Evolutionary conservation across 2,329 filamentous ascomycete species (phyloP).

Genomic region (Nemania sp.): DNA sequence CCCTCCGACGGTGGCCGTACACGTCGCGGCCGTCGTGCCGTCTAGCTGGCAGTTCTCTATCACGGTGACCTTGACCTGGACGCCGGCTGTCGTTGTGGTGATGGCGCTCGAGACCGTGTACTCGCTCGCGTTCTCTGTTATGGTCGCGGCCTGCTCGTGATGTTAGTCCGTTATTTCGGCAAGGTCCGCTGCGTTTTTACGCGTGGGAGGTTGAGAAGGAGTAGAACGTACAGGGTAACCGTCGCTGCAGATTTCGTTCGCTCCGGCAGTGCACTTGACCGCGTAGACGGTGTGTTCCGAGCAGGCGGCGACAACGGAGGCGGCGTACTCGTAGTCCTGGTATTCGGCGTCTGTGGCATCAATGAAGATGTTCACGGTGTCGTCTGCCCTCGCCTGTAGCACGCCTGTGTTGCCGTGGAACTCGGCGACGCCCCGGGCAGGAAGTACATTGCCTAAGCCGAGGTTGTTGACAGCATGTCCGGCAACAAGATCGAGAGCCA

Average conservation of each 20-base stretch:
- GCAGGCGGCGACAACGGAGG: slow-evolving; percentile 34
- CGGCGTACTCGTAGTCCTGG: slow-evolving; percentile 29
- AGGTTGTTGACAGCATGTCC: slow-evolving; percentile 28
- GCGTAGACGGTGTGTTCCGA: slow-evolving; percentile 23
- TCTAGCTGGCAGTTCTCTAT: slow-evolving; percentile 26
- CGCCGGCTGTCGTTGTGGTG: slow-evolving; percentile 6
- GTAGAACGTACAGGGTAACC: slow-evolving; percentile 23
- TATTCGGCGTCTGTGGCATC: neutral
- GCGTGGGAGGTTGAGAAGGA: neutral
- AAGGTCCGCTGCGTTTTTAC: too few relatives aligned
- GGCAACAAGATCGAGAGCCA: slow-evolving; percentile 31
- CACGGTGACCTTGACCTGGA: slow-evolving; percentile 10
- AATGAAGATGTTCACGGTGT: slow-evolving; percentile 31
- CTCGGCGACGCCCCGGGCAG: slow-evolving; percentile 10
- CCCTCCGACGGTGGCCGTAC: slow-evolving; percentile 14
- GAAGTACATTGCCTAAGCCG: slow-evolving; percentile 4
- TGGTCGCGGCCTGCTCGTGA: slow-evolving; percentile 7
- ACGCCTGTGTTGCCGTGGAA: neutral
- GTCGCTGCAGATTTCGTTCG: slow-evolving; percentile 12
- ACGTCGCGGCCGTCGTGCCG: slow-evolving; percentile 31
- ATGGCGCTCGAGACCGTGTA: slow-evolving; percentile 22
- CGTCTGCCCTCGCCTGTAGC: slow-evolving; percentile 9
- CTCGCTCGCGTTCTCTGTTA: slow-evolving; percentile 32
- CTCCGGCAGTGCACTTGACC: slow-evolving; percentile 25
- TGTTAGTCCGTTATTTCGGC: slow-evolving; percentile 17